Percentiles rank a stretch among this genome's conserved stretches.
These are phyloP conservation scores for Tilletiopsis washingtonensis DNA, from an alignment of 1,284 basidiomycete species.

Conservation along the genomic window DNA sequence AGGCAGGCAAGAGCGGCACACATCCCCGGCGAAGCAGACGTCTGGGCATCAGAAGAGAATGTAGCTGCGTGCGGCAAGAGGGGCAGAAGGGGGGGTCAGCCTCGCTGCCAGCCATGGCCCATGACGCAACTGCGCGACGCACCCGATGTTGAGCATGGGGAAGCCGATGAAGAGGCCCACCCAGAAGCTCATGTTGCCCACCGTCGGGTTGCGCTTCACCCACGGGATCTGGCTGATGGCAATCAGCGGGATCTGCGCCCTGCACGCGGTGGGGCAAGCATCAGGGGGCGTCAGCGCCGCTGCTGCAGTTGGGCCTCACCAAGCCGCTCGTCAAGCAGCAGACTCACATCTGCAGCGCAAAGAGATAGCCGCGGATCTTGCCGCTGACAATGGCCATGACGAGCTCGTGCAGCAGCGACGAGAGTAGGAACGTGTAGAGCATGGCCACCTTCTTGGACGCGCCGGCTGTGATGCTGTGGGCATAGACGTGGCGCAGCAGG, in stretches of 20 bases:
- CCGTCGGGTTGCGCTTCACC: conserved; percentile 26
- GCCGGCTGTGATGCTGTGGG: conserved; percentile 68
- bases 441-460: conserved; percentile 71
- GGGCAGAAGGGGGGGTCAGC: too few relatives aligned
- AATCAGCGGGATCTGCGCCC: conserved; percentile 87
- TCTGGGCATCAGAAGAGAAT: too few relatives aligned
- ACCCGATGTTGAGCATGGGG: conserved; percentile 81
- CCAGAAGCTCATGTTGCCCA: conserved; percentile 73
- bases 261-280: too few relatives aligned
- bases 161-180: conserved; percentile 72
- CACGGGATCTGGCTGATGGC: conserved; percentile 58
- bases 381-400: conserved; percentile 68
- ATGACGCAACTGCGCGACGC: conserved; percentile 42
- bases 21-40: too few relatives aligned
- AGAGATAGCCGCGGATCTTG: conserved; percentile 46
- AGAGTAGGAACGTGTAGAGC: conserved; percentile 73
- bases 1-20: too few relatives aligned
- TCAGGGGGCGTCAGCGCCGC: too few relatives aligned
- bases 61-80: too few relatives aligned
- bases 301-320: too few relatives aligned
- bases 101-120: too few relatives aligned
- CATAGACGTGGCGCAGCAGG: conserved; percentile 83
- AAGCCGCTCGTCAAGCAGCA: too few relatives aligned
- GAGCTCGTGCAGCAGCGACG: conserved; percentile 67
- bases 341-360: conserved; percentile 60